Evolutionary conservation across 2,329 filamentous ascomycete species (phyloP).

Genomic region (Phaeomoniella chlamydospora): DNA sequence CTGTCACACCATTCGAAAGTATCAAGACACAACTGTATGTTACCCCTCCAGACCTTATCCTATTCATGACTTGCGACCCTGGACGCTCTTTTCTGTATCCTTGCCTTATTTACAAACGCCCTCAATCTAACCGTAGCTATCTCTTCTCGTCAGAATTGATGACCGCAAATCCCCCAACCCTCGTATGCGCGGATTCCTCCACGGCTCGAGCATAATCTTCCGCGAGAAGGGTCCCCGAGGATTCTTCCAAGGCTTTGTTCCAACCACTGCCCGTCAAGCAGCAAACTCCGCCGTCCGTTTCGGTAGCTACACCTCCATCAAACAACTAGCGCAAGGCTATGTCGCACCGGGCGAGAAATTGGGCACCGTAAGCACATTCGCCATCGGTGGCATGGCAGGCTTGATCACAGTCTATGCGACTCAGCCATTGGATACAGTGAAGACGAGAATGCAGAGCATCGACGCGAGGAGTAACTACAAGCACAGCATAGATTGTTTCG

Average conservation of each 20-base stretch:
- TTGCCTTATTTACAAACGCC: neutral
- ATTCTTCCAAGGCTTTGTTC: constrained; percentile 94
- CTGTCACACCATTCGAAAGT: constrained; percentile 92
- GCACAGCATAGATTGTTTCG: constrained; percentile 74
- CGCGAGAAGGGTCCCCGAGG: constrained; percentile 77
- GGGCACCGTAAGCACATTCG: constrained; percentile 75
- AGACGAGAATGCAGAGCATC: constrained; percentile 96
- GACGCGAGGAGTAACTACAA: constrained; percentile 70
- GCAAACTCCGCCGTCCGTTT: constrained; percentile 91
- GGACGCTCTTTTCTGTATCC: too few relatives aligned
- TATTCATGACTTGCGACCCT: constrained; percentile 1
- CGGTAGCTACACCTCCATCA: constrained; percentile 76
- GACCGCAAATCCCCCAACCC: constrained; percentile 79
- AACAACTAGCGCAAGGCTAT: constrained; percentile 83
- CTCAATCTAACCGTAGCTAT: too few relatives aligned
- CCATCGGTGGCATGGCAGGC: constrained; percentile 75
- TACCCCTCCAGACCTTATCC: constrained; percentile 3
- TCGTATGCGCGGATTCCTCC: constrained; percentile 79
- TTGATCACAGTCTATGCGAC: constrained; percentile 67
- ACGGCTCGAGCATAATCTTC: constrained; percentile 75
- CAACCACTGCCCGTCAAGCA: constrained; percentile 85
- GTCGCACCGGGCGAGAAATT: constrained; percentile 91
- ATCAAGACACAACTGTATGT: constrained; percentile 85
- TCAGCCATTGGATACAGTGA: constrained; percentile 77
- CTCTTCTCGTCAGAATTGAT: too few relatives aligned